phyloP scores from a whole-genome alignment of 345 rosid species.

The Aquilaria yunnanensis region DNA sequence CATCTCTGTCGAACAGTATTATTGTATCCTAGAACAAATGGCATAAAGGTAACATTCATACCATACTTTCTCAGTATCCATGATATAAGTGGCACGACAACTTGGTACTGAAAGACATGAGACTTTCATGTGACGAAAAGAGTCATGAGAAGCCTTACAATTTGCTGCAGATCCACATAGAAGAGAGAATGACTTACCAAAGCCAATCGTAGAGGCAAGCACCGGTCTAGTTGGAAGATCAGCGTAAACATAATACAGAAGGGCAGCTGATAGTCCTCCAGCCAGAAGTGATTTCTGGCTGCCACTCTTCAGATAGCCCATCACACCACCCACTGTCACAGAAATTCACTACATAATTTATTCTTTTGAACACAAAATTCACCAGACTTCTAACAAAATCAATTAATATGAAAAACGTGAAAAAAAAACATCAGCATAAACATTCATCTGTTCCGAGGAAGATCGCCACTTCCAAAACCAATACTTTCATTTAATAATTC shows the following conservation, averaged over 20 bases:
- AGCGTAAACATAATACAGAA: slow-evolving; percentile 56
- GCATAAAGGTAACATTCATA: too few species aligned
- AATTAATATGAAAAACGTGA: not conserved
- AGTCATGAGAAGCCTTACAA: too few species aligned
- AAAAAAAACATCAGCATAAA: not conserved
- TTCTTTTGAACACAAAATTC: not conserved
- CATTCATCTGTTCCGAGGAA: too few species aligned
- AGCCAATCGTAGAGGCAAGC: slow-evolving; percentile 70
- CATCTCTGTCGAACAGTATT: too few species aligned
- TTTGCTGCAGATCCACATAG: too few species aligned
- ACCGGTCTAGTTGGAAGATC: slow-evolving; percentile 73
- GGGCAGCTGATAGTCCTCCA: slow-evolving; percentile 70
- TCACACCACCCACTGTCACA: slow-evolving; percentile 67
- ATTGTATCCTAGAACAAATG: too few species aligned
- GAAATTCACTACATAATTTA: slow-evolving; percentile 4
- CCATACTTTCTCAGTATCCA: too few species aligned
- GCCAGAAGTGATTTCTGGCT: slow-evolving; percentile 80
- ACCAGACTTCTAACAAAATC: not conserved
- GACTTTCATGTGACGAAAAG: too few species aligned
- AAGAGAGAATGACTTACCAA: slow-evolving; percentile 42
- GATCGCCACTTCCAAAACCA: too few species aligned
- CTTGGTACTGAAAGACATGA: too few species aligned
- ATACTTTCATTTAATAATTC: too few species aligned
- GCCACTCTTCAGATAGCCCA: slow-evolving; percentile 84
- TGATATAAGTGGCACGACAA: too few species aligned